Evolutionary conservation across 1,284 basidiomycete genomes (phyloP).

Genomic region (Neolentinus lepideus): DNA sequence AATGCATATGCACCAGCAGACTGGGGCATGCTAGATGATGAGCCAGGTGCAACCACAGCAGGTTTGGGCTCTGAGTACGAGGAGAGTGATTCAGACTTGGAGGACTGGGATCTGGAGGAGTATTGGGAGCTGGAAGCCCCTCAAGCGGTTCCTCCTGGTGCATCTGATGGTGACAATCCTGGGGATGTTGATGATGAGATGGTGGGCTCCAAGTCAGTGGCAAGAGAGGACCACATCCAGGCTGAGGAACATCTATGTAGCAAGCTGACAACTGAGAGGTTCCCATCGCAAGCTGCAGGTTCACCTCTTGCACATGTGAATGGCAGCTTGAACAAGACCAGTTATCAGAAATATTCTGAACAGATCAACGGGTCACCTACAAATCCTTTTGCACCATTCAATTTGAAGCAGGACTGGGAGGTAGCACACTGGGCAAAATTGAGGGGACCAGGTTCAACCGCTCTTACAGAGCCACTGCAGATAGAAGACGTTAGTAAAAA

Average conservation of each 20-base stretch:
- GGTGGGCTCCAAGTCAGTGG: neutral
- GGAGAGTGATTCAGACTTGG: neutral
- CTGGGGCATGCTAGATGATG: neutral
- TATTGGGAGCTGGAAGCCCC: neutral
- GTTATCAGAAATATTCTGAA: neutral
- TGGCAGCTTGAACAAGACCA: no score
- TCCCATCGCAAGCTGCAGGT: neutral
- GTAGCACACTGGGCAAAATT: slow-evolving; percentile 15
- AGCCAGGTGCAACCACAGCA: neutral
- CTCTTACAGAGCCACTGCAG: slow-evolving; percentile 12
- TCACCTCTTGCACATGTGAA: neutral
- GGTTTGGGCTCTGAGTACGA: no score
- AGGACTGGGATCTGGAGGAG: no score
- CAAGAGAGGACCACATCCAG: neutral
- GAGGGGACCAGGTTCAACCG: slow-evolving; percentile 13
- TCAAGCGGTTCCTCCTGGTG: no score
- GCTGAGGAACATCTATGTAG: neutral
- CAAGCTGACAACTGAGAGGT: neutral
- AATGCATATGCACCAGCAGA: neutral
- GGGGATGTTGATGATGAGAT: neutral
- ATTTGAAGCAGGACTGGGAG: slow-evolving; percentile 13
- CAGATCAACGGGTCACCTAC: neutral
- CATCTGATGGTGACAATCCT: neutral
- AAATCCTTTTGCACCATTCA: slow-evolving; percentile 14
- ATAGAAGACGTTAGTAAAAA: slow-evolving; percentile 12